phyloP scores from a whole-genome alignment of 2,329 filamentous ascomycete genomes.

The Aspergillus brasiliensis region DNA sequence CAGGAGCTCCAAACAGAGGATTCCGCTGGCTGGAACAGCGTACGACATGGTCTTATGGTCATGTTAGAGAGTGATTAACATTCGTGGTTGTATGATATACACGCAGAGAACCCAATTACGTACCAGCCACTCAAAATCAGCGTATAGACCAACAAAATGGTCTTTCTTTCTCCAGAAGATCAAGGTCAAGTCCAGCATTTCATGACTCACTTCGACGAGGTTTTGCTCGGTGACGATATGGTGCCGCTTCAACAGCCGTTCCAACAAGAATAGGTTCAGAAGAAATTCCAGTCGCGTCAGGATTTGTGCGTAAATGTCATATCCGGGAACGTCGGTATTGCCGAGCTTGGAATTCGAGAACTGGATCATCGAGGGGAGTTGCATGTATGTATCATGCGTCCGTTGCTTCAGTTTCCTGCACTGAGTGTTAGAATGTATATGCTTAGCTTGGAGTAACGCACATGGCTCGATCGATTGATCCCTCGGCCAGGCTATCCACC shows the following conservation, averaged over 20 bases:
- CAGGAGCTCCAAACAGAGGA: not conserved
- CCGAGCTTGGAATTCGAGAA: not conserved
- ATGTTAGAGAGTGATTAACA: not conserved
- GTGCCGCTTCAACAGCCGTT: constrained; percentile 2
- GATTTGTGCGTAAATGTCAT: not conserved
- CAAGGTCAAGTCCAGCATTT: not conserved
- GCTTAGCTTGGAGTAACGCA: not conserved
- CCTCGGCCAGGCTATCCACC: not conserved
- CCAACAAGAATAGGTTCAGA: not conserved
- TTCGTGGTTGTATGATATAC: not conserved
- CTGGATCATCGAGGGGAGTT: not conserved
- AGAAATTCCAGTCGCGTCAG: not conserved
- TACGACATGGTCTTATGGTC: not conserved
- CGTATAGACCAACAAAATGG: not conserved
- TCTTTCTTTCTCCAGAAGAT: constrained; percentile 7
- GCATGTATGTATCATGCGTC: not conserved
- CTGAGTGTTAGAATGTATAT: not conserved
- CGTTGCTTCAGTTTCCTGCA: not conserved
- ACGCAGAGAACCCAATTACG: not conserved
- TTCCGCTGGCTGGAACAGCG: not conserved
- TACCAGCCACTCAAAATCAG: not conserved
- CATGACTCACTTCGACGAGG: constrained; percentile 4
- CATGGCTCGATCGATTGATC: not conserved
- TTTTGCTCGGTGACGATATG: not conserved
- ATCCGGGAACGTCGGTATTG: not conserved